Evolutionary conservation across 805 yeast genomes (phyloP).

Genomic region (Candida schatavii): DNA sequence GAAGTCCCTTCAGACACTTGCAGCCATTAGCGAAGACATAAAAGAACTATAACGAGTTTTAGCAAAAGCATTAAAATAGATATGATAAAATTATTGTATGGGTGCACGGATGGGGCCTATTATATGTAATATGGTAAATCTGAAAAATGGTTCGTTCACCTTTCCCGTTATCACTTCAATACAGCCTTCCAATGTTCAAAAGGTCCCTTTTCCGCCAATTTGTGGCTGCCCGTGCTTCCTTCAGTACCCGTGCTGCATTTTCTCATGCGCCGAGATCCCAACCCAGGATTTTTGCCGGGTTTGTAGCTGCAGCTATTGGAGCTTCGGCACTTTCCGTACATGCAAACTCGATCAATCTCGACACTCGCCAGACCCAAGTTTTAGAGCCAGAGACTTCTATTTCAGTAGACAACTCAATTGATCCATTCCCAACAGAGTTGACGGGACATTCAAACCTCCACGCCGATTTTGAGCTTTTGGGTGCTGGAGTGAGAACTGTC

Average conservation of each 20-base stretch:
- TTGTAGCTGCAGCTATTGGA: not conserved
- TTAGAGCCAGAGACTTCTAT: constrained; percentile 21
- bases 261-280: not conserved
- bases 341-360: not conserved
- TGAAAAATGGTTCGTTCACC: too few relatives aligned
- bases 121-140: not conserved
- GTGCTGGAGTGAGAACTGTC: constrained; percentile 79
- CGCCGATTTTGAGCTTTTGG: constrained; percentile 55
- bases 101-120: constrained; percentile 1
- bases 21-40: constrained; percentile 27
- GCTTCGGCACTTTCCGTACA: not conserved
- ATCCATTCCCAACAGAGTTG: constrained; percentile 42
- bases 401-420: constrained; percentile 49
- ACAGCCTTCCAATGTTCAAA: too few relatives aligned
- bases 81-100: too few relatives aligned
- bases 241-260: not conserved
- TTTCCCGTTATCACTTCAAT: too few relatives aligned
- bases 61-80: too few relatives aligned
- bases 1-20: constrained; percentile 15
- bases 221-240: not conserved
- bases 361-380: not conserved
- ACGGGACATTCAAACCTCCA: constrained; percentile 16
- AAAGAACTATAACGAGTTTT: not conserved
- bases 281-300: not conserved
- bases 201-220: not conserved